A percentile compares a stretch with the other conserved stretches of the same genome.
Conservation (phyloP, 2,329 filamentous ascomycete genomes). For the Dactylonectria estremocensis region DNA sequence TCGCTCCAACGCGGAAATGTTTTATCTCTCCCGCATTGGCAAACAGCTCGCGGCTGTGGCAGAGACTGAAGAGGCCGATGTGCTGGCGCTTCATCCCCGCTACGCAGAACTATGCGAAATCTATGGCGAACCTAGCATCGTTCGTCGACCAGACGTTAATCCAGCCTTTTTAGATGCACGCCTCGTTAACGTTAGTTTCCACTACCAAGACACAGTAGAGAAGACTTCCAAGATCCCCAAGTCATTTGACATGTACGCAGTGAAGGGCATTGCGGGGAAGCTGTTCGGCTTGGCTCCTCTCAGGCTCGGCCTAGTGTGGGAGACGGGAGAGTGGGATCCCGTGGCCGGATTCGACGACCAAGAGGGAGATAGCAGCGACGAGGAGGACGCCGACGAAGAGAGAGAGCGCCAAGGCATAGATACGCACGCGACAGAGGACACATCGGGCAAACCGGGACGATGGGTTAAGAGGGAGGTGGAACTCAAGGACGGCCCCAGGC, state of each 20-base stretch:
- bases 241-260: constrained; percentile 83
- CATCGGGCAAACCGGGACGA: constrained; percentile 61
- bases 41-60: constrained; percentile 78
- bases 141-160: constrained; percentile 72
- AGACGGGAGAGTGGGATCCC: constrained; percentile 92
- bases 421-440: constrained; percentile 46
- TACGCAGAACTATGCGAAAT: constrained; percentile 81
- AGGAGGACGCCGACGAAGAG: constrained; percentile 61
- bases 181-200: constrained; percentile 76
- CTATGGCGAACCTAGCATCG: constrained; percentile 80
- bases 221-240: constrained; percentile 74
- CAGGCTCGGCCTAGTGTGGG: constrained; percentile 80
- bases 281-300: constrained; percentile 78
- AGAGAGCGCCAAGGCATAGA: constrained; percentile 41
- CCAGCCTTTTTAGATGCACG: constrained; percentile 87
- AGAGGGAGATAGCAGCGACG: constrained; percentile 69
- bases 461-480: constrained; percentile 87
- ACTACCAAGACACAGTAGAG: constrained; percentile 43
- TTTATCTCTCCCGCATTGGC: constrained; percentile 89
- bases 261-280: constrained; percentile 83
- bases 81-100: constrained; percentile 77
- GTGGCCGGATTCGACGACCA: constrained; percentile 75
- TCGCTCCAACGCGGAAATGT: constrained; percentile 90
- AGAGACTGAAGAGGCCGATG: constrained; percentile 65
- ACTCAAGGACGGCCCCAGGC: constrained; percentile 83